Evolutionary conservation across 208 protist species (phyloP).

Genomic region (Kentomonas sorsogonicus): DNA sequence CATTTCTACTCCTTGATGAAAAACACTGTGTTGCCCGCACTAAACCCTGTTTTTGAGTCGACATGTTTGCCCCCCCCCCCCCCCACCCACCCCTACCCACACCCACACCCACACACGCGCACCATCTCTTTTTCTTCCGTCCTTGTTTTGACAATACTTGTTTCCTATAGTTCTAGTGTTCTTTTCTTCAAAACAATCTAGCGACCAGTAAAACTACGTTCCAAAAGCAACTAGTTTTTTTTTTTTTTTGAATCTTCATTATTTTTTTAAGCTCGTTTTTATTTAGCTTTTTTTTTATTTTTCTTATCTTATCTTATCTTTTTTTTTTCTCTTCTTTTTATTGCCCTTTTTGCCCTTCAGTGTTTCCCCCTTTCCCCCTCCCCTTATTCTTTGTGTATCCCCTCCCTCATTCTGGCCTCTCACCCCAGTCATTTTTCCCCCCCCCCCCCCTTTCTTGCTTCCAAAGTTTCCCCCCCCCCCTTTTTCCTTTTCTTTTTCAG

Average conservation of each 20-base stretch:
- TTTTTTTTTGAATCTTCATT: conserved; percentile 8
- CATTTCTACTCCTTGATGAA: too few relatives aligned
- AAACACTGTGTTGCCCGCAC: too few relatives aligned
- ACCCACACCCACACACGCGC: too few relatives aligned
- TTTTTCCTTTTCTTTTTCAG: neutral
- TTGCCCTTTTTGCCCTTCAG: neutral
- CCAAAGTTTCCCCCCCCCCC: neutral
- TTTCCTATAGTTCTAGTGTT: too few relatives aligned
- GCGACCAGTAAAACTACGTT: too few relatives aligned
- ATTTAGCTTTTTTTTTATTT: neutral
- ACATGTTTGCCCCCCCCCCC: too few relatives aligned
- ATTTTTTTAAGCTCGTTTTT: conserved; percentile 12
- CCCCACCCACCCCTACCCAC: too few relatives aligned
- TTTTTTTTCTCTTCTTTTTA: conserved; percentile 7
- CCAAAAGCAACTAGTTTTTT: too few relatives aligned
- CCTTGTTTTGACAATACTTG: too few relatives aligned
- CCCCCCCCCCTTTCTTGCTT: neutral
- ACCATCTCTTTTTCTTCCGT: too few relatives aligned
- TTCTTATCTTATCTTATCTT: conserved; percentile 5
- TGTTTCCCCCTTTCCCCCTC: neutral
- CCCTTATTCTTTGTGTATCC: neutral
- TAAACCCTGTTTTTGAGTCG: too few relatives aligned
- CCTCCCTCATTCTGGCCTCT: neutral
- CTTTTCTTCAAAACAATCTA: too few relatives aligned
- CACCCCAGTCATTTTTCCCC: neutral